Base-by-base conservation (phyloP, 2,329 filamentous ascomycete species). In the Alternaria arbusti region DNA sequence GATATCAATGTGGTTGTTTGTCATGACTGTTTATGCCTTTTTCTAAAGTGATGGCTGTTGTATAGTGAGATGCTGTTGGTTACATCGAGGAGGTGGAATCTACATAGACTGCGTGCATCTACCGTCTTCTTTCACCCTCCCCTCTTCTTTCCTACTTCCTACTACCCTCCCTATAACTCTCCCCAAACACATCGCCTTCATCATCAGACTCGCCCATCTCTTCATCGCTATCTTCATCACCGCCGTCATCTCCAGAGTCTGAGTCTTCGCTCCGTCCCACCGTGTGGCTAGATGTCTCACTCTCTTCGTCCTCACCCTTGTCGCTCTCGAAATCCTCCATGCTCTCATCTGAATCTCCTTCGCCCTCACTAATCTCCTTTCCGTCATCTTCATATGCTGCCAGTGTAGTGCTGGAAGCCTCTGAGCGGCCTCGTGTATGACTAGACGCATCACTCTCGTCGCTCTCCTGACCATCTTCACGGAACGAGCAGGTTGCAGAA, bases 1-100 rank as follows among this genome's bases (percentile, higher is more conserved):
- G 36, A 40, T 40, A 40, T 40, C 36, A 40, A 40, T 17, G 36
- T 40, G 36, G 36, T 40, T 40, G 36, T 40, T 40, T 40, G 36
- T 40, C 30, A 32, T 32, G 30, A 32, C 20, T 20, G 20, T 20
- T 20, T 20, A 20, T 20, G 20, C 20, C 20, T 20, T 20, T 20
- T 20, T 20, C 20, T 20, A 20, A 20, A 20, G 20, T 20, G 20
- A 20, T 20, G 20, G 20, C 20, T 20, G 20, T 20, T 20, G 20
- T 20, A 20, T 20, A 20, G 20, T 20, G 20, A 23, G 6, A 23
- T 23, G 23, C 23, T 23, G 23, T 23, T 23, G 23, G 6, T 23
- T 23, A 23, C 23, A 23, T 6, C 4, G 23, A 6, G 6, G 23
- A 23, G 23, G 4, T 5, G 6, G 23, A 23, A 23, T 23, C 6